Base-by-base conservation (phyloP, 1,284 basidiomycete genomes). In the Anthracocystis setariae region DNA sequence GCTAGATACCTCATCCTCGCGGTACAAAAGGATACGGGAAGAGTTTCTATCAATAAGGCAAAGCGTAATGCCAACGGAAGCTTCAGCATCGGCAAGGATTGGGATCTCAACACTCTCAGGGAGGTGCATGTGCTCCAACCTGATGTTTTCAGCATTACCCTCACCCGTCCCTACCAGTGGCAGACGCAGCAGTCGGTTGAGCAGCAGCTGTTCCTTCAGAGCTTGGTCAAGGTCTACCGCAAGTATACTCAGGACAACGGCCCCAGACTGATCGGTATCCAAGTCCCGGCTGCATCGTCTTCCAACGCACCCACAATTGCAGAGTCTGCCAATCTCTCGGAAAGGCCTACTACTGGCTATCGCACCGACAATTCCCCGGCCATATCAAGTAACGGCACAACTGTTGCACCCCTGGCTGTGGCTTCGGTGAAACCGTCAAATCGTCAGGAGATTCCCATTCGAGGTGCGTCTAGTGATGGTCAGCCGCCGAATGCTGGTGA, bases 51-150 rank as follows among this genome's bases (percentile, higher is more conserved):
- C 55, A 83, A 98, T 87, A 98, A 99, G 84, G 93, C 94, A 8
- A 98, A 98, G 84, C 85, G 93, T 62, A 98, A 99, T 83, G 90
- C 90, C 37, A 98, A 98, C 80, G 91, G 92, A 37, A 89, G 92
- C 0, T 98, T 96, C 85, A 97, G 94, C 20, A 92, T 97, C 54
- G 96, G 96, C 21, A 99, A 99, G 86, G 94, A 94, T 9, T 99
- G 96, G 96, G 88, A 87, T 68, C 84, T 98, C 40, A 84, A 88
- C 46, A 93, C 95, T 81, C 87, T 98, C 70, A 87, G 90, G 54
- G 89, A 85, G 32, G 83, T 98, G 45, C 90, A 94, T 71, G 90
- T 94, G 42, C 73, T 89, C 33, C 72, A 79, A 51, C 73, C 78
- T n/a, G 65, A 75, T 40, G 29, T 72, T 3, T 80, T 82, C 45